Evolutionary conservation across 768 basidiomycete species (phyloP).

Genomic region (Boletales sp.): DNA sequence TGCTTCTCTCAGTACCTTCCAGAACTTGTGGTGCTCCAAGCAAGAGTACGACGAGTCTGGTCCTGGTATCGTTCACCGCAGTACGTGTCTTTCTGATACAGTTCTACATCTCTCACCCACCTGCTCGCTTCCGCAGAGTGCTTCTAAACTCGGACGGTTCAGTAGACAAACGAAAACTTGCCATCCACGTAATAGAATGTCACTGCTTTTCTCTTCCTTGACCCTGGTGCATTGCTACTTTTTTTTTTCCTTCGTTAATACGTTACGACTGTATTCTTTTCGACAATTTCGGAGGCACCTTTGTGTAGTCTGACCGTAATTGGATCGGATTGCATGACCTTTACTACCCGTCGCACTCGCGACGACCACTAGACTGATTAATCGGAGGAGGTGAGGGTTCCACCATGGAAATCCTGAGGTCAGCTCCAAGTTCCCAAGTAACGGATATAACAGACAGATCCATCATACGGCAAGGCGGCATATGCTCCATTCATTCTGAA

Average conservation of each 20-base stretch:
- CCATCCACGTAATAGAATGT: conserved; percentile 26
- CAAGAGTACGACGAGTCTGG: conserved; percentile 90
- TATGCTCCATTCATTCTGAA: too few relatives aligned
- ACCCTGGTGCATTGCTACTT: conserved; percentile 13
- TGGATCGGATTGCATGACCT: neutral
- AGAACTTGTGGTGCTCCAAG: conserved; percentile 92
- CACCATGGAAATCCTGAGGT: too few relatives aligned
- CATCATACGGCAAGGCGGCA: too few relatives aligned
- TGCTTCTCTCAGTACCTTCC: conserved; percentile 92
- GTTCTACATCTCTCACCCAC: neutral
- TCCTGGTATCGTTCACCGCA: conserved; percentile 77
- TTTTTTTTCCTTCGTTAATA: conserved; percentile 13
- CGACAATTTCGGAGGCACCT: conserved; percentile 4
- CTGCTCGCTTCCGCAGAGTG: conserved; percentile 14
- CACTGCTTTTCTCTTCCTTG: conserved; percentile 13
- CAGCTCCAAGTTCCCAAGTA: too few relatives aligned
- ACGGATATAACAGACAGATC: too few relatives aligned
- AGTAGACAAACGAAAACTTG: conserved; percentile 21
- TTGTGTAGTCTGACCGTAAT: neutral
- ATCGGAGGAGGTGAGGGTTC: too few relatives aligned
- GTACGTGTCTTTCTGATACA: conserved; percentile 35
- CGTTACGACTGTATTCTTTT: conserved; percentile 19
- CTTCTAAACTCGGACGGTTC: conserved; percentile 19
- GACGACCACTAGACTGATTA: too few relatives aligned
- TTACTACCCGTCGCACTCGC: too few relatives aligned